Evolutionary conservation across 2,329 filamentous ascomycete genomes (phyloP), one percentile per base, ranked within the genome.

Genomic region (Cyphellophora attinorum): DNA sequence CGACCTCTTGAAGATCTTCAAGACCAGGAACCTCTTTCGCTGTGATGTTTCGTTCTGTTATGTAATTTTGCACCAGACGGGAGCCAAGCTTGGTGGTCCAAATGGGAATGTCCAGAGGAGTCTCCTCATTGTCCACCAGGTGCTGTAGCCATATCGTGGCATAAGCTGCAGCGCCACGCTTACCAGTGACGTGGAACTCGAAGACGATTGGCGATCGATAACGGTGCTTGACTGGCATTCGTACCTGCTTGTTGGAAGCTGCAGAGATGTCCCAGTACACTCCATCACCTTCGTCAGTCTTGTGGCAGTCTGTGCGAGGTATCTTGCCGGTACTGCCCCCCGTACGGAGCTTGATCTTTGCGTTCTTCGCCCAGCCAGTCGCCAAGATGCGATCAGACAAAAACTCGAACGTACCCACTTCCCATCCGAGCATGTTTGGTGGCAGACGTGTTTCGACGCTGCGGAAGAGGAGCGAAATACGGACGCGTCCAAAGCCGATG

Each of bases 321-420:
- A 95, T 66, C 34, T 72, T 78, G 13, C 79, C 83, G 3, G 76
- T 78, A 40, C 82, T 89, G 10, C 89, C 89, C 34, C 88, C 88
- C 6, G 89, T 96, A 21, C 86, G 74, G 47, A 93, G 59, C 48
- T 75, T 77, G 28, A 96, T 64, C 58, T 85, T 86, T 28, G 74
- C 61, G 25, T 69, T 58, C 1, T 67, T 63, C 49, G 81, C 86
- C 31, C 69, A 70, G 0, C 81, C 76, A 0, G 71, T 70, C 17
- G 47, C 44, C 27, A 51, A 38, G 30, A 96, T 77, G 11, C 67
- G 70, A 31, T 85, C 70, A 0, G 80, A 85, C 0, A 72, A 62
- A 54, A 96, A 93, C 52, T 94, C 81, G 52, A 96, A 94, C 0
- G 89, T 94, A 21, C 91, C 91, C 28, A 96, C 84, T 41, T 95